Evolutionary conservation across 495 filamentous ascomycete genomes (phyloP), one percentile per base, ranked within the genome.

Genomic region (Cladorrhinum samala): DNA sequence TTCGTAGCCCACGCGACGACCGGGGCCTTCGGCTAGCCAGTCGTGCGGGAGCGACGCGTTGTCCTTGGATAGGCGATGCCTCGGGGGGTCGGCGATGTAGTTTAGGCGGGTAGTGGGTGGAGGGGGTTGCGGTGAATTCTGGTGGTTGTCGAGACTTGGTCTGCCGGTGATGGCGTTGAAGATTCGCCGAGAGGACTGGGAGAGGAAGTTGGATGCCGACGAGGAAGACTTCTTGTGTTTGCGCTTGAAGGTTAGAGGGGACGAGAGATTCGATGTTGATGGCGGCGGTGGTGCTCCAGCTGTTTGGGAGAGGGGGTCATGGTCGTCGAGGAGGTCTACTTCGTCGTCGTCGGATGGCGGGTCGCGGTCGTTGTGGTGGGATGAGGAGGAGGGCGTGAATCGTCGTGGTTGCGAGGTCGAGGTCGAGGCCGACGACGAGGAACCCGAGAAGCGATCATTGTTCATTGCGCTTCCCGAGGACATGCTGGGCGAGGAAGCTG

Each of bases 11-110:
- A 96, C 91, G 61, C 93, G 83, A 46, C 91, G 79, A 1, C 93
- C 93, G 3, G 89, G 91, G 4, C 89, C 90, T 69, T 96, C 91
- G 38, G 86, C 80, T 67, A 93, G 88, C 93, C 92, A 96, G 67
- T 95, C 89, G 27, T 33, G 27, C 19, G 86, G 61, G 17, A 81
- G 76, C 14, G 67, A 72, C 20, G 78, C 83, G 62, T 91, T 87
- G 65, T 91, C 91, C 24, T 37, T 40, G 25, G 37, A 24, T 20
- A 56, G 41, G 23, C 44, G 52, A 25, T 49, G 56, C 21, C 45
- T 20, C 36, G 33, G 3, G 20, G 36, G 14, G 39, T 27, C 41
- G 30, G 18, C 51, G 33, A 33, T 23, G 25, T 39, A 46, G 39
- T 39, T 23, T 4, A 37, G 43, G 8, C 41, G 19, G 13, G 54